Percentiles rank a stretch among this genome's conserved stretches.
Conservation (phyloP, 805 yeast species). For the Metschnikowia dekortorum region DNA sequence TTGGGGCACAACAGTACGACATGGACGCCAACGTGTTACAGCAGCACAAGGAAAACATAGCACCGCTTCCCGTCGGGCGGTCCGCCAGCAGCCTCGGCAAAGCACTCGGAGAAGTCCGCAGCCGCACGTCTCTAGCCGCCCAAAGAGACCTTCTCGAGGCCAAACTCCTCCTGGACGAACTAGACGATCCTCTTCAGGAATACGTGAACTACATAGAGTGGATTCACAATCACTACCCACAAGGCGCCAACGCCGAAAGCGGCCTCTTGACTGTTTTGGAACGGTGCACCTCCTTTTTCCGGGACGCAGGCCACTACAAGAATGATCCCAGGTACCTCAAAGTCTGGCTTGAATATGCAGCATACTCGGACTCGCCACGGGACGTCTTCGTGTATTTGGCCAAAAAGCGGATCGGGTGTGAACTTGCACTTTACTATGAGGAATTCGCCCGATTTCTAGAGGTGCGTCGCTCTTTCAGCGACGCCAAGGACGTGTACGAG, state of each 20-base stretch:
- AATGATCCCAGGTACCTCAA: conserved; percentile 78
- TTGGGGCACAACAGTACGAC: neutral
- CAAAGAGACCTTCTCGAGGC: conserved; percentile 37
- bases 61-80: conserved; percentile 63
- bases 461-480: conserved; percentile 38
- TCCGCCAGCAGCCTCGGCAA: conserved; percentile 55
- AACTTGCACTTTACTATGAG: conserved; percentile 70
- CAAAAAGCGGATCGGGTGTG: conserved; percentile 64
- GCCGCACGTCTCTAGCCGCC: conserved; percentile 2
- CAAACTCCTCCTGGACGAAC: conserved; percentile 37
- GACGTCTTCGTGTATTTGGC: conserved; percentile 70
- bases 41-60: conserved; percentile 70
- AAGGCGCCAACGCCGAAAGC: conserved; percentile 57
- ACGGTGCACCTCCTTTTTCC: conserved; percentile 63
- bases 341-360: conserved; percentile 78
- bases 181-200: conserved; percentile 81
- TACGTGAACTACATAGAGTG: conserved; percentile 74
- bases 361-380: conserved; percentile 61
- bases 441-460: conserved; percentile 68
- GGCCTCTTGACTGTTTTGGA: conserved; percentile 65
- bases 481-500: conserved; percentile 57
- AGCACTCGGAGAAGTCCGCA: conserved; percentile 25
- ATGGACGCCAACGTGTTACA: conserved; percentile 25
- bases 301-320: conserved; percentile 61
- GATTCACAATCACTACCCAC: conserved; percentile 60